Evolutionary conservation across 768 basidiomycete species (phyloP), one percentile per base, ranked within the genome.

Genomic region (Leucosporidium creatinivorum): DNA sequence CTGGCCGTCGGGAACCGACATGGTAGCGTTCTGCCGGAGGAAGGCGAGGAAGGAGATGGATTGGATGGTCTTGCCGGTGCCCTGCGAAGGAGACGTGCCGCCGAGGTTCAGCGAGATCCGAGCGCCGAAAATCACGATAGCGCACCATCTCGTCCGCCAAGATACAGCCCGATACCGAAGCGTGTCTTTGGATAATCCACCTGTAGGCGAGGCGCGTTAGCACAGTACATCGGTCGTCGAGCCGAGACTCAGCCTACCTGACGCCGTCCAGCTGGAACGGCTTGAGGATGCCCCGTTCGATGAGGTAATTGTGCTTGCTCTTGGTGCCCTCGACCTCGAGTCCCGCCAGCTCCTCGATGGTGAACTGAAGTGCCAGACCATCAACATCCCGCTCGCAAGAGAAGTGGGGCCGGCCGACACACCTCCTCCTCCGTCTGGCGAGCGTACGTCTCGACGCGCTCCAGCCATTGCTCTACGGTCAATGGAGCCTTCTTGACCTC

Each of bases 21-120:
- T n/a, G n/a, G n/a, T 85, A 7, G 84, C 81, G 12, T 88, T 83
- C 64, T 89, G 87, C 36, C 90, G 86, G 1, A 99, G 82, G 78
- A 93, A 88, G 0, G 93, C 93, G 66, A 90, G 85, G 77, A 98
- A 96, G 0, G 93, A 85, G 54, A 99, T 99, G 0, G 87, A 89
- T 82, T 99, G 96, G 0, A 98, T 82, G 0, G 96, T 99, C 89
- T 96, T 74, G 21, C 73, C 69, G 63, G 66, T 70, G 55, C 63
- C 57, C 18, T 18, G 26, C 47, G 36, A 33, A n/a, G 26, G 9
- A 50, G 54, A n/a, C n/a, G n/a, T n/a, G n/a, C n/a, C 26, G 18
- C 18, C 33, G 33, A 33, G 33, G 33, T 33, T 33, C 23, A 25
- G 52, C n/a, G 52, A 13, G 39, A 44, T 26, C 26, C n/a, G 56